phyloP scores from a whole-genome alignment of 1,139 yeast species.

The Debaryomyces fabryi region DNA sequence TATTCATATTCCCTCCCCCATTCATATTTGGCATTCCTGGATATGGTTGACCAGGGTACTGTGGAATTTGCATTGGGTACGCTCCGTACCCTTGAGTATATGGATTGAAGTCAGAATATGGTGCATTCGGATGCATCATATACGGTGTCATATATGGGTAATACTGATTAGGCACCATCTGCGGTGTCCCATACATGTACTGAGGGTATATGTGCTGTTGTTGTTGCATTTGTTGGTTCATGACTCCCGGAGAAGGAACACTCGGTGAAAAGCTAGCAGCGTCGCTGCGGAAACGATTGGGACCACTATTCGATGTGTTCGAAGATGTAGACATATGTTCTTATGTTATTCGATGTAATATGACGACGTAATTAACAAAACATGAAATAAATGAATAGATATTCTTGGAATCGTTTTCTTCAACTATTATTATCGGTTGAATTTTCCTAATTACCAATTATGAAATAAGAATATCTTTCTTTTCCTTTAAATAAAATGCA shows the following conservation, averaged over 20 bases:
- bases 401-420: conserved; percentile 4
- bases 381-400: conserved; percentile 8
- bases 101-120: conserved; percentile 13
- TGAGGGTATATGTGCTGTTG: conserved; percentile 25
- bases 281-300: conserved; percentile 46
- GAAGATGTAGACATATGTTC: conserved; percentile 20
- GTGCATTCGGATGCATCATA: conserved; percentile 18
- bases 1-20: conserved; percentile 8
- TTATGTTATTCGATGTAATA: conserved; percentile 1
- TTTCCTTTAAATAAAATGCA: conserved; percentile 6
- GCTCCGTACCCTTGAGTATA: conserved; percentile 12
- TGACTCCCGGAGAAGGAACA: conserved; percentile 19
- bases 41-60: conserved; percentile 11
- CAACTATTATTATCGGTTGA: conserved; percentile 1
- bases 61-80: conserved; percentile 16
- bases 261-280: conserved; percentile 46
- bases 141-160: conserved; percentile 19
- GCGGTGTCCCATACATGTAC: conserved; percentile 22
- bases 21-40: conserved; percentile 8
- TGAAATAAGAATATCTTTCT: conserved; percentile 4
- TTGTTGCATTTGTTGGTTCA: conserved; percentile 21
- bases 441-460: conserved; percentile 6
- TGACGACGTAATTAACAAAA: conserved; percentile 4
- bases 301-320: conserved; percentile 28
- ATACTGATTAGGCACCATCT: conserved; percentile 18